Conservation (phyloP, 441 rosid genomes). For the Pelargonium myrrhifolium region DNA sequence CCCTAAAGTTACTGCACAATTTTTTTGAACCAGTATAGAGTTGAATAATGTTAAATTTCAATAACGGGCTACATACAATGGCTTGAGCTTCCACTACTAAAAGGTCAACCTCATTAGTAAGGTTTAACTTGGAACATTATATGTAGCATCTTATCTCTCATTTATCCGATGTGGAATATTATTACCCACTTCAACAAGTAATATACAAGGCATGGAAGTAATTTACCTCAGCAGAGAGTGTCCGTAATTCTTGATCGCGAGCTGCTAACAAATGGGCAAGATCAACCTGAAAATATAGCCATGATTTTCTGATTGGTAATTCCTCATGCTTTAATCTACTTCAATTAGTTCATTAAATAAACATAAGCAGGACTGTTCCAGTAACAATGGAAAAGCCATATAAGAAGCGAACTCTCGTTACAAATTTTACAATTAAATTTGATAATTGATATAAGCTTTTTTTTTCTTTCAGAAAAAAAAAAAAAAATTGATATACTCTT, state of each 20-base stretch:
- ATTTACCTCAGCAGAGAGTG: slow-evolving; percentile 88
- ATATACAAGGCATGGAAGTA: slow-evolving; percentile 2
- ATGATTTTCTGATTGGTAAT: background rate
- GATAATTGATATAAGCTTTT: no score
- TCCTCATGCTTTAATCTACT: background rate
- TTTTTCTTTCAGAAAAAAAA: no score
- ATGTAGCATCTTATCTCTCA: no score
- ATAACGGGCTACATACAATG: no score
- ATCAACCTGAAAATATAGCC: slow-evolving; percentile 61
- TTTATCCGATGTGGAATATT: no score
- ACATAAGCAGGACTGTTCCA: background rate
- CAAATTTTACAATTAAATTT: background rate
- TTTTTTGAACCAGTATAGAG: background rate
- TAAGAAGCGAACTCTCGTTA: background rate
- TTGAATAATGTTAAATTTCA: no score
- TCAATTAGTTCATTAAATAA: background rate
- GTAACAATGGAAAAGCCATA: background rate
- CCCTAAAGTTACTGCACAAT: background rate
- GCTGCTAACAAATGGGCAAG: slow-evolving; percentile 91
- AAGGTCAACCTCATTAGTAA: no score
- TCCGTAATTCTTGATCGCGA: slow-evolving; percentile 89
- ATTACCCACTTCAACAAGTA: no score
- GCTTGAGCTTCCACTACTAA: no score
- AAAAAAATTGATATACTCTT: no score
- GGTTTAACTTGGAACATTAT: no score